phyloP scores from a whole-genome alignment of 1,284 basidiomycete species.

The Albatrellus sp. region DNA sequence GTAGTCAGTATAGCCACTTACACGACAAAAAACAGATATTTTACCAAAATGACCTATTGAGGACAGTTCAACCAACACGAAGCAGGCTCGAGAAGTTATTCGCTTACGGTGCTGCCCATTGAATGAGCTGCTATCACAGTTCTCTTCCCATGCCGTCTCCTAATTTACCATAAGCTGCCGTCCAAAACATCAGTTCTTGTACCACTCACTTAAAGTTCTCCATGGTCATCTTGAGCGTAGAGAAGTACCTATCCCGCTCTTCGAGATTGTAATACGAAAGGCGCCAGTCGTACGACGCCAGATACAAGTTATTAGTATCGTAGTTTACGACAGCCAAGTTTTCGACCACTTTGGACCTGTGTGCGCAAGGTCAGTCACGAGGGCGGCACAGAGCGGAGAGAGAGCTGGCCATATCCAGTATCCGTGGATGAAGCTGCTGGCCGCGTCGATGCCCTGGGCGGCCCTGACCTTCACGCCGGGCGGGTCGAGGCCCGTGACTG shows the following conservation, averaged over 20 bases:
- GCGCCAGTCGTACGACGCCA: conserved; percentile 88
- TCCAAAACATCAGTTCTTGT: not conserved
- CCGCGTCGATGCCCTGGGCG: conserved; percentile 85
- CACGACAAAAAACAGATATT: not conserved
- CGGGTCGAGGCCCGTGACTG: conserved; percentile 85
- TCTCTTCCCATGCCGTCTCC: conserved; percentile 65
- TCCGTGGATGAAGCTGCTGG: conserved; percentile 84
- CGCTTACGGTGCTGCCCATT: conserved; percentile 73
- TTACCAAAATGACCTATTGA: conserved; percentile 39
- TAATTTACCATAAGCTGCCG: conserved; percentile 16
- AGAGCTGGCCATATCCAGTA: conserved; percentile 84
- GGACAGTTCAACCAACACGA: not conserved
- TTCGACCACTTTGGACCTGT: conserved; percentile 84
- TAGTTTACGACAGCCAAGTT: conserved; percentile 88
- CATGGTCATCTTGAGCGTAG: conserved; percentile 73
- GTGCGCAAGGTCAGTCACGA: not conserved
- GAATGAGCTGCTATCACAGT: conserved; percentile 83
- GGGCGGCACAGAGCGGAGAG: not conserved
- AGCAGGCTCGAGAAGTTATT: not conserved
- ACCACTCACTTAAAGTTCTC: conserved; percentile 66
- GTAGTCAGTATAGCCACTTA: not conserved
- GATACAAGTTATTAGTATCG: conserved; percentile 80
- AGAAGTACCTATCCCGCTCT: conserved; percentile 89
- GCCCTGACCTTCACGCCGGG: conserved; percentile 83
- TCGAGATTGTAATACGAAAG: conserved; percentile 88